Conservation (phyloP, 441 rosid species). For the Populus hybrid region DNA sequence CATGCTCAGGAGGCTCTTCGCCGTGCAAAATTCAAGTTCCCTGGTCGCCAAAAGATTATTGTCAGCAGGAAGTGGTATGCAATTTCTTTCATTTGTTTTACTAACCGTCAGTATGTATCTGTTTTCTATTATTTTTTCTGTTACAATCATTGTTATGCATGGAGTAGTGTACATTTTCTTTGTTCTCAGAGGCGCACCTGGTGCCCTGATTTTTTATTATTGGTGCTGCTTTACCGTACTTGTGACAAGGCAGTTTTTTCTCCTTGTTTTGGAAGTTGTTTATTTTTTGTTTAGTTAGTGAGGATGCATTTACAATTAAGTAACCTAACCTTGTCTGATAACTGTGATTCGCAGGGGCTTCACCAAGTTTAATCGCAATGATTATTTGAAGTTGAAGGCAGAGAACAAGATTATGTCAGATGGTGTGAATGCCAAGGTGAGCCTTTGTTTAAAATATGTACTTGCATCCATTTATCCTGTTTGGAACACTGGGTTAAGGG, state of each 20-base stretch:
- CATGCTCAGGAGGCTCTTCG: slow-evolving; percentile 96
- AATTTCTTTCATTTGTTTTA: not conserved
- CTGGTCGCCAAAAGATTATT: slow-evolving; percentile 92
- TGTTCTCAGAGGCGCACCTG: not conserved
- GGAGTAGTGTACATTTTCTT: not conserved
- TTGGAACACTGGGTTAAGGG: not conserved
- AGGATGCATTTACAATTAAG: not conserved
- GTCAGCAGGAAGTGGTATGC: slow-evolving; percentile 92
- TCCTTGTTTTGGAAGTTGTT: not conserved
- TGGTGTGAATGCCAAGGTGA: slow-evolving; percentile 94
- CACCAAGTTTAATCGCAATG: slow-evolving; percentile 73
- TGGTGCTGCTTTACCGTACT: not conserved
- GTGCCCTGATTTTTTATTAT: not conserved
- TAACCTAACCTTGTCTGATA: not conserved
- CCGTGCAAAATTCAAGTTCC: slow-evolving; percentile 93
- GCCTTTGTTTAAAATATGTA: not conserved
- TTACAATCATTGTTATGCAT: not conserved
- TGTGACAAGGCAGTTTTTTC: not conserved
- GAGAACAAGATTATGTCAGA: slow-evolving; percentile 70
- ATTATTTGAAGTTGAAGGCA: slow-evolving; percentile 60
- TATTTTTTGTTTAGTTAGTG: not conserved
- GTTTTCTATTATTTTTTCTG: not conserved
- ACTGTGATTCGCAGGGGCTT: slow-evolving; percentile 63
- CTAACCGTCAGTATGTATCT: not conserved
- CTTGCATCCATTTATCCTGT: not conserved